Conservation (phyloP, 202 grass and related monocot species). For the Setaria viridis region DNA sequence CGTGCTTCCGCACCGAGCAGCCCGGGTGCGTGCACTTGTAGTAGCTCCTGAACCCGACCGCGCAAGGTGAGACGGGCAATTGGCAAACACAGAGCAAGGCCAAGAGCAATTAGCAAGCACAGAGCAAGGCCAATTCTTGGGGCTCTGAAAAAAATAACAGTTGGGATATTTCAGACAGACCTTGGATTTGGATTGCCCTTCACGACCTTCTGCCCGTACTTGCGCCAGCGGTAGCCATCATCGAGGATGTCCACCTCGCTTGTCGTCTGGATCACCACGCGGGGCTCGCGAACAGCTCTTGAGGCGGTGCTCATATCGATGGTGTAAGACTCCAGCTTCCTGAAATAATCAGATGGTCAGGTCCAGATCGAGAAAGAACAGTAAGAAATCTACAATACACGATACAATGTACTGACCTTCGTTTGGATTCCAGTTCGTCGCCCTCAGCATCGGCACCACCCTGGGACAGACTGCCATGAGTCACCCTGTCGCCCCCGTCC, state of each 20-base stretch:
- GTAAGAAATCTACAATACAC: neutral
- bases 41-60: slow-evolving; percentile 72
- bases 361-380: neutral
- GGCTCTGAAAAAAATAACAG: neutral
- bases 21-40: slow-evolving; percentile 95
- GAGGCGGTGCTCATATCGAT: slow-evolving; percentile 77
- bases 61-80: neutral
- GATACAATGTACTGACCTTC: slow-evolving; percentile 54
- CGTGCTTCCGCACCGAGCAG: slow-evolving; percentile 87
- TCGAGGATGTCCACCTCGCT: slow-evolving; percentile 98
- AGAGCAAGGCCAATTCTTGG: neutral
- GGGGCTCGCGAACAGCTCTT: slow-evolving; percentile 80
- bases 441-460: slow-evolving; percentile 51
- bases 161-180: slow-evolving; percentile 39
- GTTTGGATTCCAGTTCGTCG: slow-evolving; percentile 77
- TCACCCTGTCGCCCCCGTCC: slow-evolving; percentile 60
- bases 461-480: slow-evolving; percentile 53
- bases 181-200: slow-evolving; percentile 98
- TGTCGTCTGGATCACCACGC: slow-evolving; percentile 94
- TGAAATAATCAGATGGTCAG: slow-evolving; percentile 25
- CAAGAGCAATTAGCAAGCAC: neutral
- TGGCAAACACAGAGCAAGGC: neutral
- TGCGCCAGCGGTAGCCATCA: slow-evolving; percentile 98
- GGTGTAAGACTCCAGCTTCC: slow-evolving; percentile 82
- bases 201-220: slow-evolving; percentile 98